Percentiles rank a stretch among this genome's conserved stretches.
Conservation (phyloP, 139 green algal genomes). For the Monoraphidium neglectum region DNA sequence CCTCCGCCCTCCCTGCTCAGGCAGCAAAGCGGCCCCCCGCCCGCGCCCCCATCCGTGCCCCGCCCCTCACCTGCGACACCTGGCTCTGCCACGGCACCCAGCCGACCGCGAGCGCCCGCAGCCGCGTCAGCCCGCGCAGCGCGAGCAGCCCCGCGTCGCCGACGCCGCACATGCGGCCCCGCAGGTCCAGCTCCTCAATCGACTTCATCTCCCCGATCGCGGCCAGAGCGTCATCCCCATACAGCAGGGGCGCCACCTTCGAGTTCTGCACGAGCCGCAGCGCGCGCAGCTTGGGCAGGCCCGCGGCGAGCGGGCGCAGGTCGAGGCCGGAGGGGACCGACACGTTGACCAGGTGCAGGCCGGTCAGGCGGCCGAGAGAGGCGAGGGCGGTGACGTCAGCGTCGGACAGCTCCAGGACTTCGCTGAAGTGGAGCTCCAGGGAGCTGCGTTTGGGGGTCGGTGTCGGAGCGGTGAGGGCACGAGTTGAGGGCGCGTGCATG, state of each 20-base stretch:
- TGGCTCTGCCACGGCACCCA: constrained; percentile 36
- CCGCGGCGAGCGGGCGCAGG: background rate
- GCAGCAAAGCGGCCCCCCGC: background rate
- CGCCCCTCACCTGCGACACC: constrained; percentile 13
- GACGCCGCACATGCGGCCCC: constrained; percentile 16
- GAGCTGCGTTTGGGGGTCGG: background rate
- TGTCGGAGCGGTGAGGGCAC: background rate
- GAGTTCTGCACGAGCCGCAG: constrained; percentile 19
- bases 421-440: constrained; percentile 14
- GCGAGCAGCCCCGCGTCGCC: constrained; percentile 17
- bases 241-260: constrained; percentile 24
- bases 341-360: constrained; percentile 1
- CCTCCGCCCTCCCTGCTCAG: background rate
- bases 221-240: constrained; percentile 7
- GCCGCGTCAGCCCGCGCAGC: background rate
- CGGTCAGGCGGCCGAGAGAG: background rate
- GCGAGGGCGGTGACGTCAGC: constrained; percentile 1
- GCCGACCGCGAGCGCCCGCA: constrained; percentile 19
- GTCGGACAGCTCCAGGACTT: constrained; percentile 1
- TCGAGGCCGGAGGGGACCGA: constrained; percentile 1
- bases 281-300: constrained; percentile 7
- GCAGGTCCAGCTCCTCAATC: constrained; percentile 6
- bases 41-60: background rate
- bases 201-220: constrained; percentile 6
- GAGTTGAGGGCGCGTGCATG: background rate